Conservation (phyloP, 176 grass and related monocot genomes). For the Paspalum vaginatum region DNA sequence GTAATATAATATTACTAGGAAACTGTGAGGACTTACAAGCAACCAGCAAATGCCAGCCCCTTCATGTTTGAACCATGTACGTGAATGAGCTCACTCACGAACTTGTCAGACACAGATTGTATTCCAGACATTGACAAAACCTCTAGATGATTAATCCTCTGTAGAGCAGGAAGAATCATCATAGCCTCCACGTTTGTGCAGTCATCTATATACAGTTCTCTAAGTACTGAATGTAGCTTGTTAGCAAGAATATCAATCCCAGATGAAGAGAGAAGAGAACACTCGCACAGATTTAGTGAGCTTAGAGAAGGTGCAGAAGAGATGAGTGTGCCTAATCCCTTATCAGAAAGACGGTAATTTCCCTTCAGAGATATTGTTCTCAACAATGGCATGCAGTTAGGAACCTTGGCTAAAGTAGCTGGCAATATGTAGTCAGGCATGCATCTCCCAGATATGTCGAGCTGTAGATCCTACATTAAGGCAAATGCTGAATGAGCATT, state of each 20-base stretch:
- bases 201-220: conserved; percentile 84
- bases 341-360: conserved; percentile 83
- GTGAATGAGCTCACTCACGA: conserved; percentile 71
- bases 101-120: conserved; percentile 71
- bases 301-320: conserved; percentile 68
- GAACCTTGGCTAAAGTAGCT: conserved; percentile 65
- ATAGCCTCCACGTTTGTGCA: conserved; percentile 83
- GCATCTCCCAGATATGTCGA: conserved; percentile 89
- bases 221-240: conserved; percentile 56
- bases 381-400: conserved; percentile 72
- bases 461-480: conserved; percentile 70
- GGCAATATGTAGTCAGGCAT: conserved; percentile 79
- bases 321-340: conserved; percentile 68
- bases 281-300: conserved; percentile 77
- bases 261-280: conserved; percentile 82
- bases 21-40: conserved; percentile 64
- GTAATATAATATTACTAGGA: conserved; percentile 1
- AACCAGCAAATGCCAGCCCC: conserved; percentile 79
- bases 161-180: conserved; percentile 71
- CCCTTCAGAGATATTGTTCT: conserved; percentile 79
- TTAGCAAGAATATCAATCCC: conserved; percentile 64
- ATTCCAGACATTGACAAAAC: conserved; percentile 83
- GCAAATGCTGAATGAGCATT: conserved; percentile 8
- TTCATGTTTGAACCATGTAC: conserved; percentile 72
- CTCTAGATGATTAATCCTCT: conserved; percentile 71